A percentile compares a stretch with the other conserved stretches of the same genome.
These are phyloP conservation scores for Cyclotella choctawhatcheeana DNA, from an alignment of 108 stramenopile genomes.

Conservation along the genomic window DNA sequence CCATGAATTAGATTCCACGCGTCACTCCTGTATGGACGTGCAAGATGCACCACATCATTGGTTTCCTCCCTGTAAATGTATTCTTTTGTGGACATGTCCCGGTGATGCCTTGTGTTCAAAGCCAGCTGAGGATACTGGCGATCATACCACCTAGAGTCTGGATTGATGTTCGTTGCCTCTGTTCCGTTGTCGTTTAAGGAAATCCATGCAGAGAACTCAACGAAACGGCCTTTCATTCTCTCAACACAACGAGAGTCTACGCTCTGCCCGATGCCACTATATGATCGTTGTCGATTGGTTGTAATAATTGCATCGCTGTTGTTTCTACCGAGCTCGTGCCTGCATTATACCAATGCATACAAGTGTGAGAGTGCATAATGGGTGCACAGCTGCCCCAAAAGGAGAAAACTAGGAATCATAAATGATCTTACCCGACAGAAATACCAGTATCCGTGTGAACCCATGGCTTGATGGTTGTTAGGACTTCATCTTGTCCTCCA, in stretches of 20 bases:
- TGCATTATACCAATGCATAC: too few relatives aligned
- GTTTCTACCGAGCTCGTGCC: too few relatives aligned
- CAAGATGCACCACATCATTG: constrained; percentile 9
- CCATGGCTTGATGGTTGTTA: constrained; percentile 29
- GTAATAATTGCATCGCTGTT: constrained; percentile 44
- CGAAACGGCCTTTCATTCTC: constrained; percentile 23
- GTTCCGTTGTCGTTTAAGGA: constrained; percentile 23
- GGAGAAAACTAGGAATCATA: too few relatives aligned
- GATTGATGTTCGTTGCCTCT: constrained; percentile 32
- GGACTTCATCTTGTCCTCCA: constrained; percentile 23
- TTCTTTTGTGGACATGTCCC: constrained; percentile 28
- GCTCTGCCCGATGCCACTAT: constrained; percentile 44
- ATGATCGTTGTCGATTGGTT: constrained; percentile 11
- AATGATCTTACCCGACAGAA: too few relatives aligned
- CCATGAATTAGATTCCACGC: constrained; percentile 46
- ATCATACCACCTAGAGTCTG: constrained; percentile 21
- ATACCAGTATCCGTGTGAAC: too few relatives aligned
- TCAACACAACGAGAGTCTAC: constrained; percentile 43
- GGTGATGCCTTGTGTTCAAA: constrained; percentile 21
- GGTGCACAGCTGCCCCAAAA: too few relatives aligned
- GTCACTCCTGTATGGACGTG: constrained; percentile 32
- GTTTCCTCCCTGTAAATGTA: constrained; percentile 16
- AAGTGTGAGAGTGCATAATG: too few relatives aligned
- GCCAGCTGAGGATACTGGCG: constrained; percentile 28
- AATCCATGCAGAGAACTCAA: constrained; percentile 48